A percentile compares a stretch with the other conserved stretches of the same genome.
Evolutionary conservation across 805 yeast species (phyloP).

Genomic region (Scheffersomyces stipitis): DNA sequence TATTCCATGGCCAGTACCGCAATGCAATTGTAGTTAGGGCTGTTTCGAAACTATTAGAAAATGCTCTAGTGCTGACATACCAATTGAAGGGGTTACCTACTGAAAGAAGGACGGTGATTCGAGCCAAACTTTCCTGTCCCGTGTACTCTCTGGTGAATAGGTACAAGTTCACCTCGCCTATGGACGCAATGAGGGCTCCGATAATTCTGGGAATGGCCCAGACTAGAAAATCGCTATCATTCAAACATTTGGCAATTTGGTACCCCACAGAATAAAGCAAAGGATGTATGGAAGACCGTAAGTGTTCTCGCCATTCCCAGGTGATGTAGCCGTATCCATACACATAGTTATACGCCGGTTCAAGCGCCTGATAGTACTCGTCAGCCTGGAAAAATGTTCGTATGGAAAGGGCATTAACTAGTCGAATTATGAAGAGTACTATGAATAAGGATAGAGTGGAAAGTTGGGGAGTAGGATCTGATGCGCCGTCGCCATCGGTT

Average conservation of each 20-base stretch:
- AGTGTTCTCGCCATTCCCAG: constrained; percentile 88
- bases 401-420: constrained; percentile 62
- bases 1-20: constrained; percentile 68
- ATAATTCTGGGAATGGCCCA: constrained; percentile 59
- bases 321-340: constrained; percentile 82
- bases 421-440: constrained; percentile 39
- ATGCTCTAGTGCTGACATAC: constrained; percentile 77
- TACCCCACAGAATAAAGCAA: constrained; percentile 55
- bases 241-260: constrained; percentile 24
- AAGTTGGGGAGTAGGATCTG: too few species aligned
- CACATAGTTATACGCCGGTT: constrained; percentile 79
- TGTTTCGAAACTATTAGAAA: constrained; percentile 82
- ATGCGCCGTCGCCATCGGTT: too few species aligned
- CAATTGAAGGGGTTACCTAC: constrained; percentile 76
- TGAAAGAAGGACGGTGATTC: constrained; percentile 48
- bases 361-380: constrained; percentile 90
- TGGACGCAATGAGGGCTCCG: constrained; percentile 68
- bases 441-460: too few species aligned
- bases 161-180: constrained; percentile 66
- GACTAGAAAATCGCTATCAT: constrained; percentile 34
- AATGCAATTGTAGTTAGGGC: constrained; percentile 66
- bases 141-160: constrained; percentile 43
- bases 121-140: constrained; percentile 33
- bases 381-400: constrained; percentile 92
- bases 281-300: constrained; percentile 83